These are phyloP conservation scores for Podila horticola DNA, from an alignment of 192 early-diverging fungal species.

Conservation along the genomic window DNA sequence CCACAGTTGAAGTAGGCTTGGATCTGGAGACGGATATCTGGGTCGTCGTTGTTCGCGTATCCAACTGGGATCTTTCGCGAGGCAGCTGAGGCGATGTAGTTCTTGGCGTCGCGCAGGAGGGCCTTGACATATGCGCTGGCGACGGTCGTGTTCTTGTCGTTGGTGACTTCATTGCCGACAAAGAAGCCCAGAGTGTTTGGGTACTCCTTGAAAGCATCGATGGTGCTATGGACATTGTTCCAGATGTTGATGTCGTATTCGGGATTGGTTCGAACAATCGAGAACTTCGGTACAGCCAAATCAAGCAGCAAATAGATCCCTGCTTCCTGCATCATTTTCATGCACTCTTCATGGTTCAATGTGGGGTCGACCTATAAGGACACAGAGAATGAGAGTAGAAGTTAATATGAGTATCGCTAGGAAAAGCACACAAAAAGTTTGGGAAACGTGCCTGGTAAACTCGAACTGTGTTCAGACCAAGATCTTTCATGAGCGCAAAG, in stretches of 20 bases:
- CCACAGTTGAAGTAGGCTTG: conserved; percentile 80
- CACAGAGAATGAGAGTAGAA: neutral
- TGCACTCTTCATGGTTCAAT: conserved; percentile 75
- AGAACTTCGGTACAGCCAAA: conserved; percentile 64
- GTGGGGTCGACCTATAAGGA: conserved; percentile 59
- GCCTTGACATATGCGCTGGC: conserved; percentile 77
- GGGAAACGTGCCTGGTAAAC: conserved; percentile 69
- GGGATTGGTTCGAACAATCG: conserved; percentile 75
- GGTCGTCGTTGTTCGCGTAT: conserved; percentile 81
- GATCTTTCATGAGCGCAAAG: conserved; percentile 68
- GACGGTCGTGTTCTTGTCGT: conserved; percentile 65
- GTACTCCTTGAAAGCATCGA: conserved; percentile 75
- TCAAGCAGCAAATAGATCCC: conserved; percentile 82
- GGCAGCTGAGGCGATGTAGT: conserved; percentile 61
- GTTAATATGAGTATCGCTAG: neutral
- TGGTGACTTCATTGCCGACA: conserved; percentile 82
- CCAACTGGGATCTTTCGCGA: conserved; percentile 73
- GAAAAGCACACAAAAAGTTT: neutral
- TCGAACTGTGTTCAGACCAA: conserved; percentile 76
- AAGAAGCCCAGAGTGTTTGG: conserved; percentile 74
- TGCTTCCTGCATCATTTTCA: conserved; percentile 69
- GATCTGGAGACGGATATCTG: conserved; percentile 70
- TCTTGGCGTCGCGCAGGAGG: conserved; percentile 72
- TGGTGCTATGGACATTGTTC: conserved; percentile 64
- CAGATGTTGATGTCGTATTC: conserved; percentile 65